Base-by-base conservation (phyloP, 2,329 filamentous ascomycete genomes). In the Monosporascus cannonballus region DNA sequence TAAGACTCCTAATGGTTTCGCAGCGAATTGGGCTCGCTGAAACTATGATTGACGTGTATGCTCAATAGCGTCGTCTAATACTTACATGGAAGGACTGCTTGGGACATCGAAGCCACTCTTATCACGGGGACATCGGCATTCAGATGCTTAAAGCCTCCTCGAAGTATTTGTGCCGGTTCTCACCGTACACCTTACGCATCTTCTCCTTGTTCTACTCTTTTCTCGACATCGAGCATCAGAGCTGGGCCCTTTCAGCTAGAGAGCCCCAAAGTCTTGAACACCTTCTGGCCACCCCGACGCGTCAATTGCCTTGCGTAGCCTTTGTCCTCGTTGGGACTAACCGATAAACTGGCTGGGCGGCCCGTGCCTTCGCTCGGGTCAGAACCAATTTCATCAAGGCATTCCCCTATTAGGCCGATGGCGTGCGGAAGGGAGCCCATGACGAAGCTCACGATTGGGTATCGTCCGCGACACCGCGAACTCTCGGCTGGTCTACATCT, bases 301-400 rank as follows among this genome's bases (percentile, higher is more conserved):
- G 69, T 72, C 34, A 72, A 56, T 9, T 63, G 63, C 9, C 70
- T 53, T 1, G 69, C 66, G 48, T 73, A 72, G 2, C 70, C 71
- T 57, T 72, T 72, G 51, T 72, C 71, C 39, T 64, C 69, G 55
- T 72, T 72, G 57, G 69, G 9, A 72, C 71, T 69, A 71, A 1
- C 63, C 69, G 58, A 72, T 67, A 53, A 72, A 73, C 3, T 71
- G 68, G 47, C 68, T 69, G 1, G 70, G 70, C 22, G 68, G 57
- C 4, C 63, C 67, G 54, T 68, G 36, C 69, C 70, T 51, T 73
- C 69, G 46, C 68, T 71, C 6, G 68, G 65, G 51, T 71, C 69
- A 2, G 69, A 71, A 3, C 69, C 71, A 34, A 72, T 62, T 4
- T 68, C 69, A 0, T 71, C 69, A 1, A 71, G 58, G 41, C 71